phyloP scores from a whole-genome alignment of 148 eudicot species.

The Persicaria maculosa region DNA sequence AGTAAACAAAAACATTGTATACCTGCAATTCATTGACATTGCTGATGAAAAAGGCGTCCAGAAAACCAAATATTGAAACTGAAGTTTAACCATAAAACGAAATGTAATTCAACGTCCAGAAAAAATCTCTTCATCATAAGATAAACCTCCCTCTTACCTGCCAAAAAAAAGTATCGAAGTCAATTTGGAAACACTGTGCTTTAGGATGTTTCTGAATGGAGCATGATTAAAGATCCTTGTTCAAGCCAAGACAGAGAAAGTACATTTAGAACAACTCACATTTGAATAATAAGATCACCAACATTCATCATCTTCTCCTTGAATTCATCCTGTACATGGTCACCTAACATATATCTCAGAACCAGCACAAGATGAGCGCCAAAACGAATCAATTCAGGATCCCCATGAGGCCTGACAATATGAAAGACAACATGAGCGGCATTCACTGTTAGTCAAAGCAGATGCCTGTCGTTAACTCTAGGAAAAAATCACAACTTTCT shows the following conservation, averaged over 20 bases:
- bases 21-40: constrained; percentile 34
- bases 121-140: background rate
- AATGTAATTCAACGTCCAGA: background rate
- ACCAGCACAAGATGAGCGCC: constrained; percentile 93
- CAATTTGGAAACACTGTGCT: background rate
- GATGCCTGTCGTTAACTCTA: background rate
- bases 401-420: constrained; percentile 66
- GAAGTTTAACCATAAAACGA: background rate
- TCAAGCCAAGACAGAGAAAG: background rate
- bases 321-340: constrained; percentile 67
- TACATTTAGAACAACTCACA: constrained; percentile 40
- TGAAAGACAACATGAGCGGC: background rate
- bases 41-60: background rate
- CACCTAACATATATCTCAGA: constrained; percentile 68
- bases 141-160: background rate
- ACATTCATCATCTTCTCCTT: constrained; percentile 84
- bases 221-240: background rate
- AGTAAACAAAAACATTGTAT: constrained; percentile 79
- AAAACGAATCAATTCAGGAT: constrained; percentile 95
- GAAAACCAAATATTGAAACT: constrained; percentile 2
- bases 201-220: background rate
- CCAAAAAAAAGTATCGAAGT: background rate
- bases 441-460: background rate
- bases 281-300: constrained; percentile 94
- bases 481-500: background rate